Base-by-base conservation (phyloP, 1,284 basidiomycete species). In the Leccinum idahoense region DNA sequence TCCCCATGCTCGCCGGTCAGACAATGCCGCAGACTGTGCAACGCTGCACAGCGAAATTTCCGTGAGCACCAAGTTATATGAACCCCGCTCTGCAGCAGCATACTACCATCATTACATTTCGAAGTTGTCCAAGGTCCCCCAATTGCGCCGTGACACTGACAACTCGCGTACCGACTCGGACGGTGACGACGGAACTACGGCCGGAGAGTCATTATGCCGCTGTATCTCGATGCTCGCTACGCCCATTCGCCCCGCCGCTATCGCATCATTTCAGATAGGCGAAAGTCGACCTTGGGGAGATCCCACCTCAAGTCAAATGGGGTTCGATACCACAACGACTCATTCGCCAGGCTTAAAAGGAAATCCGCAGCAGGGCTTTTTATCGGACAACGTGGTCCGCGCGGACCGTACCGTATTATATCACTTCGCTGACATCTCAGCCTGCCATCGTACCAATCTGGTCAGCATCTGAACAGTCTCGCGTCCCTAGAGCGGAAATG, bases 281-380 rank as follows among this genome's bases (percentile, higher is more conserved):
- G 57, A 57, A 10, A 49, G 46, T 51, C 20, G 20, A 44, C 51
- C 14, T 14, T 12, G 37, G 29, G 12, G 51, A 39, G 62, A 23
- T 39, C 6, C 60, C 49, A 23, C 39, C 60, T 56, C 49, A 39
- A n/a, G 12, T 62, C 60, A 20, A 63, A 56, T 46, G 35, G 44
- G 20, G 15, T 62, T 11, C 60, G 6, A 23, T 35, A 5, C 35
- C n/a, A 23, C n/a, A 8, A 11, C 54, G 15, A 32, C 29, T 39
- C 14, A 11, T 56, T 18, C 53, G 3, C 14, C 14, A 54, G 14
- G 59, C 14, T n/a, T 26, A 29, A 55, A 29, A 55, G 53, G 53
- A 15, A 55, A 15, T 54, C 23, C 23, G 54, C 26, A 29, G 23
- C 23, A 54, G 15, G 53, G 23, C 8, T 26, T 29, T n/a, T 29